Evolutionary conservation across 805 yeast species (phyloP), one percentile per base, ranked within the genome.

Genomic region (Nakazawaea pomicola): DNA sequence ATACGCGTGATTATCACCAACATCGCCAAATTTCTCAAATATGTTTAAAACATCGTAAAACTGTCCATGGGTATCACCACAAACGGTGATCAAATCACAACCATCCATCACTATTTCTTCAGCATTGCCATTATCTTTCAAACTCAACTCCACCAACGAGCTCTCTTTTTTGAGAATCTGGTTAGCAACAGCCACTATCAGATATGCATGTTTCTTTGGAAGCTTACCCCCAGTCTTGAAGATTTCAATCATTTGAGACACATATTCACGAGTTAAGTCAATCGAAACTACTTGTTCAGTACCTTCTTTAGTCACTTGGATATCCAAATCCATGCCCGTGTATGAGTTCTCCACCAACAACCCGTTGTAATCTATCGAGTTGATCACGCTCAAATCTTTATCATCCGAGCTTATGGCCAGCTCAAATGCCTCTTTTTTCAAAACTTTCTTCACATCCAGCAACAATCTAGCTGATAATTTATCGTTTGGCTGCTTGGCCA

Each of bases 21-120:
- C 95, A 51, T 69, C 62, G 12, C 98, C 98, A 55, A 79, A 90
- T 33, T 58, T 70, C 25, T 72, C 60, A 61, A 93, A 91, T 40
- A 93, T 71, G 56, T 89, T 83, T 53, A 91, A 62, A 39, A 93
- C 80, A 58, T 93, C 99, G 54, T 76, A 91, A 58, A 84, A 89
- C 62, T 93, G 99, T 30, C 99, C 99, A 60, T 93, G 99, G 0
- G 97, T 91, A 60, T 93, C 99, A 50, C 99, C 99, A 51, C 95
- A 93, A 8, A 93, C 85, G 1, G 97, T 87, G 35, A 91, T 69
- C 45, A 65, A 74, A 41, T 67, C 60, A 15, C 54, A 57, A n/a
- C 55, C 54, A 4, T 55, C 69, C 64, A 50, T 42, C 28, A 45
- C 50, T 51, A 54, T 12, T 58, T 60, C 45, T 78, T 53, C 54